A percentile compares a stretch with the other conserved stretches of the same genome.
Conservation (phyloP, 192 early-diverging fungal species). For the Coemansia sp. region DNA sequence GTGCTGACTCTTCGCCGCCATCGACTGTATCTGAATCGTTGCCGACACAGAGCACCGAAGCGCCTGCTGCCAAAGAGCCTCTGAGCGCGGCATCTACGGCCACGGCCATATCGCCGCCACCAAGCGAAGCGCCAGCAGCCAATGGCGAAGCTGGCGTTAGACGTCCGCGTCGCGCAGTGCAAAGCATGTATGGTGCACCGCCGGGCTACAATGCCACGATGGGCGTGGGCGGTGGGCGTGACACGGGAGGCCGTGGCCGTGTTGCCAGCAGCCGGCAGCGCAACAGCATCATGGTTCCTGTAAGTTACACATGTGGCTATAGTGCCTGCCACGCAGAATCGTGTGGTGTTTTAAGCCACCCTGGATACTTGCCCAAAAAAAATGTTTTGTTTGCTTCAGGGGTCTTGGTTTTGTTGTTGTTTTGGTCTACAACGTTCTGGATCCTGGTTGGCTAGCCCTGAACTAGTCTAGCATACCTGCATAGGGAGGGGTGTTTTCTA, state of each 20-base stretch:
- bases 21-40: slow-evolving; percentile 35
- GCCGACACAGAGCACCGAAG: slow-evolving; percentile 20
- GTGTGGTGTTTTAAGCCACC: slow-evolving; percentile 9
- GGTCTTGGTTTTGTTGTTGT: slow-evolving; percentile 3
- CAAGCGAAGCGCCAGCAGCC: slow-evolving; percentile 5
- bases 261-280: slow-evolving; percentile 52
- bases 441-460: not conserved
- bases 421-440: not conserved
- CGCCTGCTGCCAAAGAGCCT: slow-evolving; percentile 12
- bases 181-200: slow-evolving; percentile 56
- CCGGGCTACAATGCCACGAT: slow-evolving; percentile 53
- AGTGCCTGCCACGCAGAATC: slow-evolving; percentile 7
- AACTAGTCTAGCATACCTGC: too few species aligned
- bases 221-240: slow-evolving; percentile 49
- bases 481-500: too few species aligned
- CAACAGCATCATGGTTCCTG: slow-evolving; percentile 56
- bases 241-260: slow-evolving; percentile 38
- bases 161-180: slow-evolving; percentile 43
- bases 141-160: slow-evolving; percentile 17
- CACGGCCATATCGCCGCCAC: slow-evolving; percentile 12
- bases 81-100: slow-evolving; percentile 5
- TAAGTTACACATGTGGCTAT: slow-evolving; percentile 27
- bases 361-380: not conserved
- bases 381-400: slow-evolving; percentile 1
- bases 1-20: slow-evolving; percentile 24